Conservation (phyloP, 192 early-diverging fungal species). For the Coemansia sp. region DNA sequence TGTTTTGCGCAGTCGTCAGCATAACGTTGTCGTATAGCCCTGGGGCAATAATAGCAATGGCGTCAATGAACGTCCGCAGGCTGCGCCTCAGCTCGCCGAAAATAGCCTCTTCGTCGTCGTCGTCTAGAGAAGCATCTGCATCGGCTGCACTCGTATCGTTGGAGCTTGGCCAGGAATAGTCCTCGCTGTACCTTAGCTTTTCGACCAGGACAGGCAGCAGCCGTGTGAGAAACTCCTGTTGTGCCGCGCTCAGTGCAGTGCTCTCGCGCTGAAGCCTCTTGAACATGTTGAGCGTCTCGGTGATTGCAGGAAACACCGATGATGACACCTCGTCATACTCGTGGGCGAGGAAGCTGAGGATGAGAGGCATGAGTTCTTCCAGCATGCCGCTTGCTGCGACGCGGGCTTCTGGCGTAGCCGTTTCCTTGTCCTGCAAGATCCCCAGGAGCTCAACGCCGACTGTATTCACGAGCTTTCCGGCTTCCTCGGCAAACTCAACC, state of each 20-base stretch:
- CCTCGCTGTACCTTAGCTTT: constrained; percentile 91
- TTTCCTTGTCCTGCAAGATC: constrained; percentile 43
- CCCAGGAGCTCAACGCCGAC: constrained; percentile 39
- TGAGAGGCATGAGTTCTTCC: constrained; percentile 72
- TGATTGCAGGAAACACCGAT: constrained; percentile 75
- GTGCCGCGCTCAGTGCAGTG: constrained; percentile 18
- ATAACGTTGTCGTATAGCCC: constrained; percentile 43
- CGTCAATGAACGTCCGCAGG: constrained; percentile 70
- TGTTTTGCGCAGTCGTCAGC: constrained; percentile 33
- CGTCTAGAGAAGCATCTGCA: constrained; percentile 69
- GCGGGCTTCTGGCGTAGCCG: constrained; percentile 32
- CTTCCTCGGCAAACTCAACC: constrained; percentile 45
- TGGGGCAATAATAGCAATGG: constrained; percentile 66
- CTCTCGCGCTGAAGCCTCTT: constrained; percentile 56
- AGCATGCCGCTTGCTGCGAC: constrained; percentile 64
- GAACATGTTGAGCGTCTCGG: constrained; percentile 66
- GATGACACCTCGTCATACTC: constrained; percentile 83
- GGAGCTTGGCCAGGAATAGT: constrained; percentile 63
- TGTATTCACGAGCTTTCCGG: constrained; percentile 47
- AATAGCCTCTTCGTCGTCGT: constrained; percentile 65
- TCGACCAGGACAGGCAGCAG: constrained; percentile 62
- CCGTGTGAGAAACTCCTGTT: constrained; percentile 35
- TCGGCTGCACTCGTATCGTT: constrained; percentile 32
- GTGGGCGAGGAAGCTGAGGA: constrained; percentile 77
- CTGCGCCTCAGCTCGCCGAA: constrained; percentile 56